Base-by-base conservation (phyloP, 805 yeast genomes). In the Hyphopichia homilentoma region DNA sequence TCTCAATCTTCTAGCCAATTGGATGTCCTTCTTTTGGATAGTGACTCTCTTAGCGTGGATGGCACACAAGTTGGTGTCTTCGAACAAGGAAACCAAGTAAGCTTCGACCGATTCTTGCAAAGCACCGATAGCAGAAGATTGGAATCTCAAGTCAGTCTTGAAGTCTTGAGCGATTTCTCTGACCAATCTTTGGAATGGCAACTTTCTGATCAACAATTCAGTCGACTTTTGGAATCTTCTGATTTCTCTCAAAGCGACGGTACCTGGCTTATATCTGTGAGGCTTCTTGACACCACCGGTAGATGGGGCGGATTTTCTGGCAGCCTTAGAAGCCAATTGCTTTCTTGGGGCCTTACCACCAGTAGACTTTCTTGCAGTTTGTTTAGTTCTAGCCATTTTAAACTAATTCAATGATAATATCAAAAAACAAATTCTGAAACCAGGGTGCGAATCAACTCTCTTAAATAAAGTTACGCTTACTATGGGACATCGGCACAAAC, bases 291-390 rank as follows among this genome's bases (percentile, higher is more conserved):
- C 70, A 59, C 70, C 70, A 38, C 70, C 70, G 36, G 67, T 53
- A 36, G 64, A 59, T 51, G 70, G 70, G 38, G 70, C 70, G 32
- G 70, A 65, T 52, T 65, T 65, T 61, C 70, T 62, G 44, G 70
- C 70, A 42, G 70, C 70, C 59, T 65, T 65, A 40, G 70, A 65
- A 46, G 70, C 70, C 52, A 65, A 62, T 52, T 65, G 70, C 55
- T 65, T 65, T 65, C 70, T 65, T 49, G 70, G 70, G 41, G 70
- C 70, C 52, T 65, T 65, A 57, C 70, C 70, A 59, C 70, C 70
- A 42, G 70, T 65, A 38, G 70, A 65, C 54, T 65, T 65, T 65
- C 70, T 65, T 36, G 70, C 70, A 30, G 70, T 65, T 61, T 65
- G 70, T 43, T 65, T 65, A 36, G 70, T 65, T 65, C 70, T 65